phyloP scores from a whole-genome alignment of 2,329 filamentous ascomycete genomes.

The Fusarium udum region DNA sequence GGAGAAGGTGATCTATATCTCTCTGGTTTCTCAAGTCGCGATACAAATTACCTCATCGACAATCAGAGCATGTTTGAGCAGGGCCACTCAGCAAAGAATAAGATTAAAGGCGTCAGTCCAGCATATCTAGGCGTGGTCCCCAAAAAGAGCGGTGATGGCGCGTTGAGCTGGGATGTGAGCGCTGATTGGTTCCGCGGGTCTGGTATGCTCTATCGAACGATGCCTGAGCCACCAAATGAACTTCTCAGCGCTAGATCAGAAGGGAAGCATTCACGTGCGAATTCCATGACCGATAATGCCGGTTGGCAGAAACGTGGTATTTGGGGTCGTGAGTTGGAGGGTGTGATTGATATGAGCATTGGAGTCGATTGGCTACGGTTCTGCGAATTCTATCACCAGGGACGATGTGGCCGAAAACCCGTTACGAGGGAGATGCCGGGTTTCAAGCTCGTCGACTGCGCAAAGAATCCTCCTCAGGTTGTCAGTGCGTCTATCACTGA shows the following conservation, averaged over 20 bases:
- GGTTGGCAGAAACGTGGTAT: constrained; percentile 47
- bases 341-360: constrained; percentile 44
- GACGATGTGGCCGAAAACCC: constrained; percentile 45
- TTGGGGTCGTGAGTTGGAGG: constrained; percentile 48
- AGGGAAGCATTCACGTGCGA: constrained; percentile 32
- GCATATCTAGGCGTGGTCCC: constrained; percentile 48
- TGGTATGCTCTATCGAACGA: constrained; percentile 48
- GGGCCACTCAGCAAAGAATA: constrained; percentile 44
- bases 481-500: constrained; percentile 44
- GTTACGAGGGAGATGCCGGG: constrained; percentile 41
- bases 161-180: constrained; percentile 45
- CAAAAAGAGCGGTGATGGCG: constrained; percentile 44
- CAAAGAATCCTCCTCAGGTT: constrained; percentile 44
- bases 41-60: constrained; percentile 49
- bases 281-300: constrained; percentile 29
- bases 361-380: constrained; percentile 48
- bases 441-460: constrained; percentile 49
- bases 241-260: constrained; percentile 36
- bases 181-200: constrained; percentile 47
- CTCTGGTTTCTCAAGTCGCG: constrained; percentile 48
- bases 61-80: constrained; percentile 45
- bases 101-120: constrained; percentile 43
- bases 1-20: constrained; percentile 46
- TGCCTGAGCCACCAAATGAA: constrained; percentile 42
- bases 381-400: constrained; percentile 48